Percentiles rank a stretch among this genome's conserved stretches.
phyloP scores from a whole-genome alignment of 331 rosid genomes.

The Malus hybrid region DNA sequence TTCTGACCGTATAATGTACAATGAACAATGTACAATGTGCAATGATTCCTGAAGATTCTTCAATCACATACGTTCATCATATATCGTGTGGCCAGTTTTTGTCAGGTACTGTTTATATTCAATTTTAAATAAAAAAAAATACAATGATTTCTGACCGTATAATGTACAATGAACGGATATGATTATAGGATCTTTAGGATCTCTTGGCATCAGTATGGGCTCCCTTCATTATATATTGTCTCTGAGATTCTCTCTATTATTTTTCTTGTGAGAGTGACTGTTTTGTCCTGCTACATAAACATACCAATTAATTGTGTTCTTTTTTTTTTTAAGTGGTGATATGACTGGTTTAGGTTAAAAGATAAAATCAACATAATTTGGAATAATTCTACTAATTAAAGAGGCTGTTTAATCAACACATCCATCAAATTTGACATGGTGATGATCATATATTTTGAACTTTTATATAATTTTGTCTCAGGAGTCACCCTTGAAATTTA shows the following conservation, averaged over 20 bases:
- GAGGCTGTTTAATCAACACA: background rate
- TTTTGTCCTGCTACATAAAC: slow-evolving; percentile 44
- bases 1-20: accelerated
- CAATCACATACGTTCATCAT: accelerated
- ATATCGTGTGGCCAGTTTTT: accelerated
- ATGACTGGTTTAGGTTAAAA: slow-evolving; percentile 32
- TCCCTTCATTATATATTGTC: slow-evolving; percentile 52
- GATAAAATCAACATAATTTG: slow-evolving; percentile 22
- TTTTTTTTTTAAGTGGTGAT: slow-evolving; percentile 27
- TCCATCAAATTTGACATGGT: too few species aligned
- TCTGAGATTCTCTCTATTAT: slow-evolving; percentile 76
- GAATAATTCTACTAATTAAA: slow-evolving; percentile 19
- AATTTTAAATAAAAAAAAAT: too few species aligned
- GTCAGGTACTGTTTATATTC: too few species aligned
- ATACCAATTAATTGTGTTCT: slow-evolving; percentile 17
- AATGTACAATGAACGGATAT: accelerated
- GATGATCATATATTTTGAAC: too few species aligned
- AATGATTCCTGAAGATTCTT: too few species aligned
- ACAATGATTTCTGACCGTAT: too few species aligned
- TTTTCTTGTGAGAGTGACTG: slow-evolving; percentile 55
- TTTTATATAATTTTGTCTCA: too few species aligned
- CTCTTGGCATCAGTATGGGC: slow-evolving; percentile 29
- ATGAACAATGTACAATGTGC: too few species aligned
- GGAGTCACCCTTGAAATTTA: too few species aligned
- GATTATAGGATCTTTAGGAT: accelerated